Percentiles rank a stretch among this genome's conserved stretches.
These are phyloP conservation scores for Vanrija sp. DNA, from an alignment of 1,284 basidiomycete genomes.

Conservation along the genomic window DNA sequence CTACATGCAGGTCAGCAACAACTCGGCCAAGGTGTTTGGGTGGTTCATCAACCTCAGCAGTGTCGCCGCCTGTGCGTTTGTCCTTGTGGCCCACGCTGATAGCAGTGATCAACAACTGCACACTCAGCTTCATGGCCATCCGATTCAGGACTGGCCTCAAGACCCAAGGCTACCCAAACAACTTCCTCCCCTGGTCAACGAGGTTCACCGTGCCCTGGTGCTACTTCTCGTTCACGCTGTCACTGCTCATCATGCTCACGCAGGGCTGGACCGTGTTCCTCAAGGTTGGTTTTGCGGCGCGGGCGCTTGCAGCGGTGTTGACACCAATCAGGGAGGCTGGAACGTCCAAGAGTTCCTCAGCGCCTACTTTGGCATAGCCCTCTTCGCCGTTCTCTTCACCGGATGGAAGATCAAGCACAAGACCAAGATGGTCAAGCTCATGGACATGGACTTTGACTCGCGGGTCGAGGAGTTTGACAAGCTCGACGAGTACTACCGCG, in stretches of 20 bases:
- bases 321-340: conserved; percentile 2
- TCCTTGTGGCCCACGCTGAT: not conserved
- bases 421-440: conserved; percentile 4
- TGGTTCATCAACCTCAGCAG: conserved; percentile 16
- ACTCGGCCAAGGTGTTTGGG: conserved; percentile 12
- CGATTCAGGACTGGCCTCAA: too few relatives aligned
- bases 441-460: conserved; percentile 12
- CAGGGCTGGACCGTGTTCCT: conserved; percentile 19
- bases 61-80: conserved; percentile 10
- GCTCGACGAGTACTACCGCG: conserved; percentile 10
- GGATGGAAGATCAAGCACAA: conserved; percentile 15
- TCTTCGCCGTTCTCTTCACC: conserved; percentile 8
- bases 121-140: conserved; percentile 1
- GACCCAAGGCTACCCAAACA: conserved; percentile 2
- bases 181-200: conserved; percentile 10
- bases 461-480: conserved; percentile 11
- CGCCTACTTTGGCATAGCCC: conserved; percentile 19
- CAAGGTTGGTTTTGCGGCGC: not conserved
- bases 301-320: not conserved
- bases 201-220: conserved; percentile 5
- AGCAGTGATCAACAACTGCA: conserved; percentile 9
- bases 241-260: conserved; percentile 7
- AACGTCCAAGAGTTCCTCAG: conserved; percentile 8
- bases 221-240: conserved; percentile 9
- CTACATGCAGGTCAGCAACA: conserved; percentile 16